phyloP scores from a whole-genome alignment of 768 basidiomycete genomes.

The Austroboletus festivus region DNA sequence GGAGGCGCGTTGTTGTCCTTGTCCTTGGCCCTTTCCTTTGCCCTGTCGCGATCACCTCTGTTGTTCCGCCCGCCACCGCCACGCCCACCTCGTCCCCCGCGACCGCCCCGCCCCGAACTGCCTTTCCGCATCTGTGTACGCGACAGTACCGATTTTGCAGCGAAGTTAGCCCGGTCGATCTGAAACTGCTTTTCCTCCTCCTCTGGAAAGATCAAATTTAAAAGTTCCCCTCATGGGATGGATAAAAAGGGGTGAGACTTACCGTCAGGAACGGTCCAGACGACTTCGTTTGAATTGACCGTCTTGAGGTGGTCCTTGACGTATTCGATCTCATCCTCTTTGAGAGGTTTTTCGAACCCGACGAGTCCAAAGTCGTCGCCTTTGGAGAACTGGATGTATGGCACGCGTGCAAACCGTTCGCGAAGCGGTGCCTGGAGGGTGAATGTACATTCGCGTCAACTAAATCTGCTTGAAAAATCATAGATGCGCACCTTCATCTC shows the following conservation, averaged over 20 bases:
- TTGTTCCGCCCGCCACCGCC: constrained; percentile 21
- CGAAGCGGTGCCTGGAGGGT: constrained; percentile 40
- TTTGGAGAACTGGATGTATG: constrained; percentile 46
- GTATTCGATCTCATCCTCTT: constrained; percentile 69
- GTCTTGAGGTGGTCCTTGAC: constrained; percentile 65
- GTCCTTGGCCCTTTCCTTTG: constrained; percentile 14
- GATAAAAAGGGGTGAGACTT: constrained; percentile 9
- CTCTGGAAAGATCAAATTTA: constrained; percentile 41
- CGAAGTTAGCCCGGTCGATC: constrained; percentile 67
- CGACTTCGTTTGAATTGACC: constrained; percentile 61
- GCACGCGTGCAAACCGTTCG: constrained; percentile 44
- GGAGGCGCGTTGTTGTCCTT: constrained; percentile 22
- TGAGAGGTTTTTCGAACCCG: constrained; percentile 60
- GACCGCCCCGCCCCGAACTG: constrained; percentile 40
- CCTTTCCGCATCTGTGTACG: constrained; percentile 40
- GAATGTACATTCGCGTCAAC: background rate
- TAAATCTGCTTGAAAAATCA: background rate
- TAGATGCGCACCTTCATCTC: constrained; percentile 46
- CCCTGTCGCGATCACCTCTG: constrained; percentile 21
- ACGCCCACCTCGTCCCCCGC: constrained; percentile 43
- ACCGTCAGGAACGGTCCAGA: constrained; percentile 66
- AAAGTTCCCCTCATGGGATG: background rate
- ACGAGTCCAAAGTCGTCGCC: constrained; percentile 48
- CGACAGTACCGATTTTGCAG: constrained; percentile 49
- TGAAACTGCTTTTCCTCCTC: constrained; percentile 71